Conservation (phyloP, 1,284 basidiomycete species). For the Caloboletus firmus region DNA sequence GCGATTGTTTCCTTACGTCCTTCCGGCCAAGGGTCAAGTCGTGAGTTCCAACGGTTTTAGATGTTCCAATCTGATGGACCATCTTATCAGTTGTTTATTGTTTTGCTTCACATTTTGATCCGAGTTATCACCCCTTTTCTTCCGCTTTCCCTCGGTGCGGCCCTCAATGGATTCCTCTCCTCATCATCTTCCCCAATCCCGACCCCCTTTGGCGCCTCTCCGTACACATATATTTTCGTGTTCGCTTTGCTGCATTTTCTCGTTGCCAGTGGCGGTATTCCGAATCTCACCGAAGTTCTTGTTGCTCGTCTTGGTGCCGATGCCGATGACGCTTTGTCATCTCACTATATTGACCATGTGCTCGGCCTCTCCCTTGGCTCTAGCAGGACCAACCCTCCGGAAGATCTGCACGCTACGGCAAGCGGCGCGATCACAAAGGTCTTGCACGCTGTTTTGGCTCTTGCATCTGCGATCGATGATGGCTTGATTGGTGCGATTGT, state of each 20-base stretch:
- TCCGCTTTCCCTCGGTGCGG: constrained; percentile 70
- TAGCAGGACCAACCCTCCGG: constrained; percentile 28
- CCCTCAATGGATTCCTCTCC: constrained; percentile 62
- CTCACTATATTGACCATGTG: constrained; percentile 76
- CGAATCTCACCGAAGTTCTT: constrained; percentile 66
- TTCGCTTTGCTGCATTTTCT: constrained; percentile 68
- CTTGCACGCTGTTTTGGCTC: constrained; percentile 83
- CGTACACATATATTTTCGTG: constrained; percentile 62
- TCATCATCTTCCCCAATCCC: constrained; percentile 18
- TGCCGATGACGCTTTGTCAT: constrained; percentile 78
- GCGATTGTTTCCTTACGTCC: constrained; percentile 22
- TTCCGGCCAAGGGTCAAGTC: constrained; percentile 23
- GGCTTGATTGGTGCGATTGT: constrained; percentile 66
- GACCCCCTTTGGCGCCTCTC: constrained; percentile 43
- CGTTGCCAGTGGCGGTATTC: constrained; percentile 69
- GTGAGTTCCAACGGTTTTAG: constrained; percentile 13
- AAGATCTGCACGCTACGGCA: constrained; percentile 74
- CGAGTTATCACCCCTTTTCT: constrained; percentile 74
- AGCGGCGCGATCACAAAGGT: constrained; percentile 87
- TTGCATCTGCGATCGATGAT: constrained; percentile 80
- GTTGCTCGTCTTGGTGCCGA: constrained; percentile 89
- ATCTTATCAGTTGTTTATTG: constrained; percentile 54
- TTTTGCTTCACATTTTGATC: constrained; percentile 68
- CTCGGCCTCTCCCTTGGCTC: constrained; percentile 81
- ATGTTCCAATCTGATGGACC: constrained; percentile 8